These are phyloP conservation scores for Nasturtium officinale DNA, from an alignment of 345 rosid species.

Conservation along the genomic window DNA sequence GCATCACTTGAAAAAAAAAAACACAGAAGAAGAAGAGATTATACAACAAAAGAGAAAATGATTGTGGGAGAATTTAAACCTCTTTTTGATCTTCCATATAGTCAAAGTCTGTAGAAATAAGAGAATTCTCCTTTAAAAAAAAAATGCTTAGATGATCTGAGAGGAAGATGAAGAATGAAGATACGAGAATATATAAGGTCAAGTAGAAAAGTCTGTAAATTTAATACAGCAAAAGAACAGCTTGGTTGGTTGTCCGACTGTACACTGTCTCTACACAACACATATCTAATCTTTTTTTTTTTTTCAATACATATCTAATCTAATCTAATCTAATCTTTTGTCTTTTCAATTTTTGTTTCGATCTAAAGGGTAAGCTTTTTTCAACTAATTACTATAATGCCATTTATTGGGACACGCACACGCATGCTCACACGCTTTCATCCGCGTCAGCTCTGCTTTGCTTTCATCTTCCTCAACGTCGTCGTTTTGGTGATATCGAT, in stretches of 20 bases:
- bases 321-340: too few relatives aligned
- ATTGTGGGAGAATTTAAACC: constrained; percentile 40
- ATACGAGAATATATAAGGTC: constrained; percentile 13
- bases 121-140: not conserved
- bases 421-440: constrained; percentile 9
- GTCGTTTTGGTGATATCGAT: not conserved
- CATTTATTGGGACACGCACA: constrained; percentile 12
- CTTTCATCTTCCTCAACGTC: not conserved
- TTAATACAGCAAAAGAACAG: constrained; percentile 36
- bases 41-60: not conserved
- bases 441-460: constrained; percentile 31
- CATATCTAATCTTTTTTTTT: not conserved
- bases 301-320: not conserved
- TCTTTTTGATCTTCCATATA: constrained; percentile 68
- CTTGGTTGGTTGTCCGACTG: constrained; percentile 26
- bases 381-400: not conserved
- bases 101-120: constrained; percentile 14
- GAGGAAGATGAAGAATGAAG: not conserved
- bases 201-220: not conserved
- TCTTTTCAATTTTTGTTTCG: not conserved
- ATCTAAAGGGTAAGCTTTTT: not conserved
- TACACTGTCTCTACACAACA: constrained; percentile 12
- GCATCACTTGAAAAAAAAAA: not conserved
- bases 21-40: not conserved
- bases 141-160: constrained; percentile 20